Base-by-base conservation (phyloP, 805 yeast species). In the Cyberlindnera subsufficiens region DNA sequence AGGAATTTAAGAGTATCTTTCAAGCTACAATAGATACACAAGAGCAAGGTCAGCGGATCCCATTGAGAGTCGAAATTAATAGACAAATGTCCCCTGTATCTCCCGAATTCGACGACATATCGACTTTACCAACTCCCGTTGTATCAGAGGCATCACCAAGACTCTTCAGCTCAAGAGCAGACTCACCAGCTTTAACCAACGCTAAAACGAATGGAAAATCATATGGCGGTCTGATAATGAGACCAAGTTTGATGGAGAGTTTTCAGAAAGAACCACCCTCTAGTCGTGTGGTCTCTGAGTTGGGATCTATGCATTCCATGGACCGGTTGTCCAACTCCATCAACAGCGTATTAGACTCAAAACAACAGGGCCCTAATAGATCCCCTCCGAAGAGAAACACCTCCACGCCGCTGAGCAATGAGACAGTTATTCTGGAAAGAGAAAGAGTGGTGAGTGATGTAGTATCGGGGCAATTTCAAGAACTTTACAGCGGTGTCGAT, bases 51-150 rank as follows among this genome's bases (percentile, higher is more conserved):
- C 27, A 22, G 27, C 27, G 27, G 8, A 11, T 22, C 27, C 27
- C 27, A 22, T 22, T 22, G 27, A 22, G 27, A 22, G 27, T 22
- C 27, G 27, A 22, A 3, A 22, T 22, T 9, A 22, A 6, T 22
- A 22, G 11, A 22, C 27, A 22, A 11, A 22, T 22, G 27, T 22
- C 27, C 10, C 27, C 27, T 22, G 4, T 22, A 22, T 68, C 53
- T 29, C 61, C 49, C 47, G 59, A 37, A 47, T 53, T 61, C 48
- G 67, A 65, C 34, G 55, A 58, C 11, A 58, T 71, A 14, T 63
- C 74, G 2, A 72, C 66, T 39, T 55, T 73, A 16, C 78, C 78
- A 3, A 71, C 77, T 0, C 78, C 78, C 1, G 53, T 72, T 2
- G 51, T 65, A 3, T 27, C 41, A 6, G 58, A 53, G 25, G 34